A percentile compares a stretch with the other conserved stretches of the same genome.
Evolutionary conservation across 2,329 filamentous ascomycete species (phyloP).

Genomic region (Aspergillus glaucus): DNA sequence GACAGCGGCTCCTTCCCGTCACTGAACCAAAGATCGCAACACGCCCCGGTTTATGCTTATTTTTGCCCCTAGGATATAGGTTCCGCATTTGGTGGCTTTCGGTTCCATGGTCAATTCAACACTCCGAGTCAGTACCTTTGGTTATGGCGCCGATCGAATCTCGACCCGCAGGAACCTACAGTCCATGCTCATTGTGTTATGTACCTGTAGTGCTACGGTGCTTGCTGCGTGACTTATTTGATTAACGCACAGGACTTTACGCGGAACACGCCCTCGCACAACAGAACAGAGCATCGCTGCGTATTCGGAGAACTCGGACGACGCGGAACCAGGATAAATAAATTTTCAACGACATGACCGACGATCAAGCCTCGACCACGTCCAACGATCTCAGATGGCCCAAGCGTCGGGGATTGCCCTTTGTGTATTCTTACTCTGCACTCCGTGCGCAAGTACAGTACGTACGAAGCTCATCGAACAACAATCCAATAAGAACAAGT

Average conservation of each 20-base stretch:
- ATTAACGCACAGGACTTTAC: no score
- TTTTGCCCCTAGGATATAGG: slow-evolving; percentile 8
- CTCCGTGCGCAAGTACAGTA: neutral
- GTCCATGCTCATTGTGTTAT: no score
- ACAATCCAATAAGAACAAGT: no score
- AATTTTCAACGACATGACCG: neutral
- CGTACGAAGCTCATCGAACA: neutral
- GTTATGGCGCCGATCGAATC: neutral
- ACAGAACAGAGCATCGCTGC: no score
- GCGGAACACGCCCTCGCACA: no score
- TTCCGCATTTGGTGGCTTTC: slow-evolving; percentile 2
- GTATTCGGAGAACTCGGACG: neutral
- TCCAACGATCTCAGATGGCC: neutral
- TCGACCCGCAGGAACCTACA: no score
- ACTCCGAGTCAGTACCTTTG: neutral
- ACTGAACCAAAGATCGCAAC: slow-evolving; percentile 16
- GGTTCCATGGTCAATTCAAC: neutral
- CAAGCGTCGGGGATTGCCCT: neutral
- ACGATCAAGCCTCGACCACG: neutral
- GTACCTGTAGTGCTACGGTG: no score
- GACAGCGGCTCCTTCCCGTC: slow-evolving; percentile 17
- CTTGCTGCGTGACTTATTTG: no score
- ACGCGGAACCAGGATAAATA: neutral
- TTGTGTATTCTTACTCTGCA: no score
- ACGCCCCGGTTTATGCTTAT: slow-evolving; percentile 22